Evolutionary conservation across 768 basidiomycete species (phyloP), one percentile per base, ranked within the genome.

Genomic region (Boletus subparvulus): DNA sequence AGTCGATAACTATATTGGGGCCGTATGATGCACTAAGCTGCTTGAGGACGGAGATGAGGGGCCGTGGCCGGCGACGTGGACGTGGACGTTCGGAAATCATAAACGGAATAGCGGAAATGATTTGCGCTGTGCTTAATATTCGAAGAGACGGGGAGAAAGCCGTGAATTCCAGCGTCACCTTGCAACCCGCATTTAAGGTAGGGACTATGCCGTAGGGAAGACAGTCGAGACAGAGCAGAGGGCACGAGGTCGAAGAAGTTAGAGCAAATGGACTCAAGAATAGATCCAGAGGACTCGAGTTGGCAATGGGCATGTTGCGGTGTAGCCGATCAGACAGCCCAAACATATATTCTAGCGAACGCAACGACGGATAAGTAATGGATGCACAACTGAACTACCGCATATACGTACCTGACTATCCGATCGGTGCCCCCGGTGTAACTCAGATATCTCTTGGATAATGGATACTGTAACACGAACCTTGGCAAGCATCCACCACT

Each of bases 81-180:
- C 65, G 65, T 48, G 65, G 47, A 59, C 65, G 65, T 48, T 62
- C 65, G 28, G 73, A 68, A 11, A 72, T 62, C 53, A 76, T 66
- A 61, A 80, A 81, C 5, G 82, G 80, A 6, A 81, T 50, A 4
- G 77, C 67, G 52, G 78, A 78, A 30, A 80, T 56, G 35, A 79
- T 61, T 60, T 77, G 80, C 3, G 69, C 53, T 3, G 68, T 60
- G 37, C 75, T 74, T 42, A 78, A 61, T 28, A 71, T 66, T 6
- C 68, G 52, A 44, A 79, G 60, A 32, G 66, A 67, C 0, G 74
- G 56, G 10, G 76, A 70, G 52, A 81, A 72, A 7, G 78, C 70
- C 5, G 73, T 77, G 45, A 78, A 74, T 51, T 75, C 70, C 47
- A 78, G 47, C 14, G 49, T 65, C n/a, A 47, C 55, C 21, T 59